Conservation (phyloP, 2,329 filamentous ascomycete genomes). For the Pyrenochaeta sp. region DNA sequence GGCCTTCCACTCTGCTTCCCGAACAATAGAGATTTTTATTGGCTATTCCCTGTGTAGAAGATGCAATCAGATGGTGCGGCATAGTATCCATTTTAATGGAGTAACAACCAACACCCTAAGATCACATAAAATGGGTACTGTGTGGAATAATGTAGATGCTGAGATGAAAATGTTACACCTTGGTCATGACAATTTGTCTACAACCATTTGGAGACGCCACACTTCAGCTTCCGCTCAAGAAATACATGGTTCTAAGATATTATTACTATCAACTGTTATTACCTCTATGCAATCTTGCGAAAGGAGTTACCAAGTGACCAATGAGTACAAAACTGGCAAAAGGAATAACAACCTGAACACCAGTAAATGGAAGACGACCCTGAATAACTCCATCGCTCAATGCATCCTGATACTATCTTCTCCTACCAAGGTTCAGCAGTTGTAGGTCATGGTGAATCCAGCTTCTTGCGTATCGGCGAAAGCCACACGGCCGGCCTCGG, state of each 20-base stretch:
- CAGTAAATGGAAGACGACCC: not conserved
- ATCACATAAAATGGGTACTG: not conserved
- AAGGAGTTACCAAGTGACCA: not conserved
- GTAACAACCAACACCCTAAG: not conserved
- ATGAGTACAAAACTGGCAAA: not conserved
- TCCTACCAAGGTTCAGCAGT: slow-evolving; percentile 15
- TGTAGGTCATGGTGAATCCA: slow-evolving; percentile 28
- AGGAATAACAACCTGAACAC: not conserved
- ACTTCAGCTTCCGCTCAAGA: not conserved
- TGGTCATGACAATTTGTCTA: too few relatives aligned
- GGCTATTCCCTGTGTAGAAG: not conserved
- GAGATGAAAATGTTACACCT: too few relatives aligned
- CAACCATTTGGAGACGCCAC: too few relatives aligned
- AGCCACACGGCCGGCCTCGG: slow-evolving; percentile 21
- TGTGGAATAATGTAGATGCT: not conserved
- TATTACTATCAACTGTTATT: not conserved
- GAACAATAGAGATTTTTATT: not conserved
- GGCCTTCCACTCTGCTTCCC: not conserved
- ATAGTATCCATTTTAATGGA: not conserved
- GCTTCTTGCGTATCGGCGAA: slow-evolving; percentile 30
- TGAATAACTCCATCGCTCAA: not conserved
- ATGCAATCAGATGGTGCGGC: not conserved
- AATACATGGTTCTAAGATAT: not conserved
- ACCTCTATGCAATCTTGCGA: not conserved
- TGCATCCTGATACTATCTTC: not conserved